Conservation (phyloP, 768 basidiomycete species). For the Psilocybe sp. region DNA sequence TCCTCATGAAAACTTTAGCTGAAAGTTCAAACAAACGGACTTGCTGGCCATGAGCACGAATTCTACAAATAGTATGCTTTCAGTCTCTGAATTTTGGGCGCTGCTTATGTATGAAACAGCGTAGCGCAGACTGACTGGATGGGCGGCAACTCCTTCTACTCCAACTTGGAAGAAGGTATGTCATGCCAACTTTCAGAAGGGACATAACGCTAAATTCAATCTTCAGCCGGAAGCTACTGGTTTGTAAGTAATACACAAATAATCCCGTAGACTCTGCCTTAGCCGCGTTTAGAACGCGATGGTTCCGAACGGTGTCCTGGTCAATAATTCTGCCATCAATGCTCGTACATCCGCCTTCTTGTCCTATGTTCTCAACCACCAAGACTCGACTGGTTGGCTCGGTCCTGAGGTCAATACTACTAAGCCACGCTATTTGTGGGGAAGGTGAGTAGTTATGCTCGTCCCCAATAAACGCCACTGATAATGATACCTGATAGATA, state of each 20-base stretch:
- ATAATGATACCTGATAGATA: slow-evolving; percentile 29
- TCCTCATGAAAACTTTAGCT: slow-evolving; percentile 21
- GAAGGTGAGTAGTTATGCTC: slow-evolving; percentile 29
- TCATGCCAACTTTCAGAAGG: not conserved
- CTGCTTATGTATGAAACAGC: slow-evolving; percentile 15
- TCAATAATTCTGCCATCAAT: slow-evolving; percentile 43
- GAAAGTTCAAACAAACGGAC: slow-evolving; percentile 39
- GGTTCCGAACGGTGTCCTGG: slow-evolving; percentile 49
- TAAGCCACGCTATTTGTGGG: slow-evolving; percentile 55
- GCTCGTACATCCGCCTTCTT: slow-evolving; percentile 46
- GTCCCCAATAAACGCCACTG: not conserved
- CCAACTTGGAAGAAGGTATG: slow-evolving; percentile 40
- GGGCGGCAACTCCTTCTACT: slow-evolving; percentile 38
- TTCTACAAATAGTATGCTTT: slow-evolving; percentile 36
- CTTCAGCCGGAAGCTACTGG: slow-evolving; percentile 56
- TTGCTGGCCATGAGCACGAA: slow-evolving; percentile 43
- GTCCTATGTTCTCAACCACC: slow-evolving; percentile 47
- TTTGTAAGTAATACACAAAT: slow-evolving; percentile 38
- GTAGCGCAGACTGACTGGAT: slow-evolving; percentile 41
- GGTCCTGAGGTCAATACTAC: slow-evolving; percentile 52
- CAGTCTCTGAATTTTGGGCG: no score
- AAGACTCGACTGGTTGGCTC: slow-evolving; percentile 54
- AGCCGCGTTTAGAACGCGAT: slow-evolving; percentile 38
- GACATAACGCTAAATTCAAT: not conserved
- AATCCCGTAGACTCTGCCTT: not conserved